These are phyloP conservation scores for Penicillium paxilli DNA, from an alignment of 495 filamentous ascomycete species.

Conservation along the genomic window DNA sequence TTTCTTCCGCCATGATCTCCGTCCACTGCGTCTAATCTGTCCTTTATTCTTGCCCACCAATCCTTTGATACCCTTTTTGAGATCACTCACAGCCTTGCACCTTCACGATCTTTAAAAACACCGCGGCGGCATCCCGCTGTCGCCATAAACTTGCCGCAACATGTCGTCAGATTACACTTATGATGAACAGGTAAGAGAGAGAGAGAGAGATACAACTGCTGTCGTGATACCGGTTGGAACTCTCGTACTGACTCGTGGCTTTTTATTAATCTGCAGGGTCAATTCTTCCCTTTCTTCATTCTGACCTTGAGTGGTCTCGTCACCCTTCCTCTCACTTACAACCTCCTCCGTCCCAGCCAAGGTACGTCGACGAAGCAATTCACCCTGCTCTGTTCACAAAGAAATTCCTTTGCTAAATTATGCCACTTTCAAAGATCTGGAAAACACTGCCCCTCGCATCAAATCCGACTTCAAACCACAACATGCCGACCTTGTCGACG, in stretches of 20 bases:
- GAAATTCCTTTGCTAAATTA: background rate
- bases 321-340: slow-evolving; percentile 89
- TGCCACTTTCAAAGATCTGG: slow-evolving; percentile 47
- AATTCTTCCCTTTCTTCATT: slow-evolving; percentile 99
- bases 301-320: slow-evolving; percentile 85
- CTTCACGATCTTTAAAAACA: slow-evolving; percentile 28
- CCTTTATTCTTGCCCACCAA: slow-evolving; percentile 1
- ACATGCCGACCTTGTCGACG: slow-evolving; percentile 80
- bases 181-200: slow-evolving; percentile 73
- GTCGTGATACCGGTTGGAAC: background rate
- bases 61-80: background rate
- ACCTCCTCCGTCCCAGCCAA: slow-evolving; percentile 74
- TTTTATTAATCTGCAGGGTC: slow-evolving; percentile 55
- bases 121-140: slow-evolving; percentile 42
- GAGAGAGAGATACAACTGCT: slow-evolving; percentile 36
- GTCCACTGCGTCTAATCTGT: slow-evolving; percentile 12
- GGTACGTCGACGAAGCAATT: slow-evolving; percentile 42
- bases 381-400: background rate
- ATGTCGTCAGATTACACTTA: slow-evolving; percentile 98
- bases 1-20: slow-evolving; percentile 24
- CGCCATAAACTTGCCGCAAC: slow-evolving; percentile 45
- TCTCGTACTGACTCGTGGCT: slow-evolving; percentile 4
- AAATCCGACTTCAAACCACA: slow-evolving; percentile 76
- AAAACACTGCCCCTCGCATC: slow-evolving; percentile 68
- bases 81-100: slow-evolving; percentile 9